Percentiles rank a stretch among this genome's conserved stretches.
These are phyloP conservation scores for Elsinoe ampelina DNA, from an alignment of 2,329 filamentous ascomycete genomes.

Conservation along the genomic window DNA sequence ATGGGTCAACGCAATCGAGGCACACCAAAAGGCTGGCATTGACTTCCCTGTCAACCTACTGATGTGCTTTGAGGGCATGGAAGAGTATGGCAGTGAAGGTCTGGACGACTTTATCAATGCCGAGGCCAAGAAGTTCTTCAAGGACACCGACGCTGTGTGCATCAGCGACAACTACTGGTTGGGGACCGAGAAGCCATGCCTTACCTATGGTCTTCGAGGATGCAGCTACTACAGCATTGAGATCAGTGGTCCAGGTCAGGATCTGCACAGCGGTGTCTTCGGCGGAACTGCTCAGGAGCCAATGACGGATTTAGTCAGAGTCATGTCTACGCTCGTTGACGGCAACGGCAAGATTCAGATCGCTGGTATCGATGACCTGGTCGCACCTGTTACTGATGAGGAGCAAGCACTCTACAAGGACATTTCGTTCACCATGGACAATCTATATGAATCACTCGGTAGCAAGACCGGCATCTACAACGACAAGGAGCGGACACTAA, in stretches of 20 bases:
- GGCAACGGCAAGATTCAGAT: constrained; percentile 87
- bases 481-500: constrained; percentile 84
- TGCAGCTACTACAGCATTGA: constrained; percentile 97
- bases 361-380: constrained; percentile 86
- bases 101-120: constrained; percentile 87
- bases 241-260: constrained; percentile 81
- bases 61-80: constrained; percentile 99
- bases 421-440: constrained; percentile 95
- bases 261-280: constrained; percentile 94
- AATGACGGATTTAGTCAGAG: constrained; percentile 86
- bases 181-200: constrained; percentile 93
- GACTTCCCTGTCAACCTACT: constrained; percentile 96
- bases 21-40: constrained; percentile 86
- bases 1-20: constrained; percentile 97
- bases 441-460: constrained; percentile 83
- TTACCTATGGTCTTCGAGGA: constrained; percentile 93
- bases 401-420: constrained; percentile 79
- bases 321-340: constrained; percentile 79
- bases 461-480: constrained; percentile 78
- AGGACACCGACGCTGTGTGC: constrained; percentile 89
- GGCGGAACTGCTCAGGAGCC: constrained; percentile 94
- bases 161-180: constrained; percentile 99
- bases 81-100: constrained; percentile 95
- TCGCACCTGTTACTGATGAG: constrained; percentile 76
- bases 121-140: constrained; percentile 91